These are phyloP conservation scores for Arabidopsis hybrid DNA, from an alignment of 441 rosid genomes.

Conservation along the genomic window DNA sequence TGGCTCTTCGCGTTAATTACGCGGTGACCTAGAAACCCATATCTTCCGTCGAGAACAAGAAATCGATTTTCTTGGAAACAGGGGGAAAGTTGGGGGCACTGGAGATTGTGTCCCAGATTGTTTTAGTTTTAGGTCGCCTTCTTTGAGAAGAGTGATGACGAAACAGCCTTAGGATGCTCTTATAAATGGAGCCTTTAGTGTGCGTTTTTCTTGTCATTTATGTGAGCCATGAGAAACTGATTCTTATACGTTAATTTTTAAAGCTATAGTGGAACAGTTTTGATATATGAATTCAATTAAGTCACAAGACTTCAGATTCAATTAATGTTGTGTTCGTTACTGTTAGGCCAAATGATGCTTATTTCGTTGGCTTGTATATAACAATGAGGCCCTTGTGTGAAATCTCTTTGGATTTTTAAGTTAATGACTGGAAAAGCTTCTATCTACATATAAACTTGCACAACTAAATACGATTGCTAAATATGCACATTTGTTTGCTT, in stretches of 20 bases:
- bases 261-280: neutral
- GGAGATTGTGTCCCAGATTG: too few species aligned
- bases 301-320: neutral
- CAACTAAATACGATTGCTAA: conserved; percentile 30
- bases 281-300: neutral
- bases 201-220: neutral
- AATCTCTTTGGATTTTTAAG: conserved; percentile 4
- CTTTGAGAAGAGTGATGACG: neutral
- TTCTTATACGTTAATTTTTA: neutral
- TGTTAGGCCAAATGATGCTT: neutral
- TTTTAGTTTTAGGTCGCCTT: neutral
- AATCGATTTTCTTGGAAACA: too few species aligned
- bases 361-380: neutral
- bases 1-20: too few species aligned
- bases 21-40: too few species aligned
- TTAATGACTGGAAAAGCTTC: neutral
- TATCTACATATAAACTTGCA: conserved; percentile 27
- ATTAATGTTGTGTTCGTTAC: too few species aligned
- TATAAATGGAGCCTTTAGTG: neutral
- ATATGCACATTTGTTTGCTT: conserved; percentile 42
- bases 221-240: neutral
- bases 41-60: too few species aligned
- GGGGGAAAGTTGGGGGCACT: too few species aligned
- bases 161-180: neutral
- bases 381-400: conserved; percentile 6